Base-by-base conservation (phyloP, 2,329 filamentous ascomycete species). In the Pyrenochaeta sp. region DNA sequence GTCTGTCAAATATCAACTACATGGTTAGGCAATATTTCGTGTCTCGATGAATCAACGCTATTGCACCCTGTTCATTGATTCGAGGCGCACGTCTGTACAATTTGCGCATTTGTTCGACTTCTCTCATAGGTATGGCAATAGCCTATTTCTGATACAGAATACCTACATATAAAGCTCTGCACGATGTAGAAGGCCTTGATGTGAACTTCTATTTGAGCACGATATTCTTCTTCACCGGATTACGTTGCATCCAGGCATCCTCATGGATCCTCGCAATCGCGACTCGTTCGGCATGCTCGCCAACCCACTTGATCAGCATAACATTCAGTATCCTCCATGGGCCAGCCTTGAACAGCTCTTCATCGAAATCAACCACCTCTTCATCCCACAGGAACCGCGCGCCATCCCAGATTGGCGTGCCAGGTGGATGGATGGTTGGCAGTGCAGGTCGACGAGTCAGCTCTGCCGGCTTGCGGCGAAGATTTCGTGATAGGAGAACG, bases 301-400 rank as follows among this genome's bases (percentile, higher is more conserved):
- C 65, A 18, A 64, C 60, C 68, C 68, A 72, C 37, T 66, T 61
- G 7, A 74, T 64, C 32, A 74, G 45, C 63, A 74, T 66, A 6
- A 73, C 68, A 49, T 73, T 74, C 5, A 71, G 49, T 69, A 73
- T 64, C 32, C 64, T 68, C 71, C 71, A 74, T 17, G 66, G 61
- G 3, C 64, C 67, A 10, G 45, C n/a, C 7, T 45, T 45, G 35
- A 65, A 72, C 0, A 58, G 39, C 7, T 52, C 49, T 2, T 67
- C 67, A 23, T 72, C 64, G 17, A 64, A 68, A 36, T 73, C 71
- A 3, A 54, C 49, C 30, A 73, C 54, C 17, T 66, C 55, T 29
- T 68, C 43, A 12, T 72, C 63, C 67, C 68, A 72, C 2, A 71
- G 35, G 39, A 73, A 74, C 0, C 53, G 48, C 23, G 58, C 53